Conservation (phyloP, 805 yeast species). For the Tetrapisispora fleetii region DNA sequence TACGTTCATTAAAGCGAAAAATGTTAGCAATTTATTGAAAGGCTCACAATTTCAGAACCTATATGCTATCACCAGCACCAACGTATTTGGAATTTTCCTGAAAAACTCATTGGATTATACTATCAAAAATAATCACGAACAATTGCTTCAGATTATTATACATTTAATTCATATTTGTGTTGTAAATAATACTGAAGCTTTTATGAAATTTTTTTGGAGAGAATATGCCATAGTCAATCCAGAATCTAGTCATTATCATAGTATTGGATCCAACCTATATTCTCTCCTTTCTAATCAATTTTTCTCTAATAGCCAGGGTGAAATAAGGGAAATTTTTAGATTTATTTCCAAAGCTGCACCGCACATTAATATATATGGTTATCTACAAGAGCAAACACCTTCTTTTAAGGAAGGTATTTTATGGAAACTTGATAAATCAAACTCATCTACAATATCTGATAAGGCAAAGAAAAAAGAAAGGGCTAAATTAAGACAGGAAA, state of each 20-base stretch:
- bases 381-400: constrained; percentile 30
- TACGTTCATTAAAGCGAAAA: constrained; percentile 48
- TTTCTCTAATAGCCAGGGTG: constrained; percentile 39
- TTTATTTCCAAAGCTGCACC: constrained; percentile 21
- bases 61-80: constrained; percentile 43
- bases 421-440: constrained; percentile 19
- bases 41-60: constrained; percentile 35
- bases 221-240: constrained; percentile 29
- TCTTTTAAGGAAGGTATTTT: constrained; percentile 25
- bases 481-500: constrained; percentile 62
- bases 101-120: constrained; percentile 37
- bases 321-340: constrained; percentile 46
- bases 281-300: constrained; percentile 33
- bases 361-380: constrained; percentile 25
- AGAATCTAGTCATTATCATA: constrained; percentile 31
- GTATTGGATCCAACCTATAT: constrained; percentile 34
- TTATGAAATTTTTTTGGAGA: constrained; percentile 30
- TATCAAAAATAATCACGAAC: constrained; percentile 38
- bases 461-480: constrained; percentile 50
- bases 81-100: constrained; percentile 44
- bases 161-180: constrained; percentile 62
- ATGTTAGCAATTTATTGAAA: constrained; percentile 28
- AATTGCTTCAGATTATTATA: constrained; percentile 46
- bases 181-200: constrained; percentile 33
- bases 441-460: constrained; percentile 30